A percentile compares a stretch with the other conserved stretches of the same genome.
These are phyloP conservation scores for Stephania japonica DNA, from an alignment of 164 flowering plant genomes.

Conservation along the genomic window DNA sequence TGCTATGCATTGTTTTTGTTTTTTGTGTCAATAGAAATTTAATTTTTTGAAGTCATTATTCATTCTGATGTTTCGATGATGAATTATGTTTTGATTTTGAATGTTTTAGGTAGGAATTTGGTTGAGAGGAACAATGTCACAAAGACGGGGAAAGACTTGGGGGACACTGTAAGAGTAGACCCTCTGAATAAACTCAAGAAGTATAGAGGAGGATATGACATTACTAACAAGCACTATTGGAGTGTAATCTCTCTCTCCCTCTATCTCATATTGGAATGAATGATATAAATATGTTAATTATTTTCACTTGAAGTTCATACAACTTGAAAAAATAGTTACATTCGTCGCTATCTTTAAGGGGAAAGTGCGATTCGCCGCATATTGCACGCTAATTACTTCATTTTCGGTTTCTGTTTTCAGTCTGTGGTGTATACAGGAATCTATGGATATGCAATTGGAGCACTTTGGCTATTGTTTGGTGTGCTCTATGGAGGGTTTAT, in stretches of 20 bases:
- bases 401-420: slow-evolving; percentile 28
- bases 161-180: slow-evolving; percentile 61
- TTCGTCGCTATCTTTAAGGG: neutral
- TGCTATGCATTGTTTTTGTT: no score
- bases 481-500: slow-evolving; percentile 40
- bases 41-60: neutral
- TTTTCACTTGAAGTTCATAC: no score
- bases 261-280: neutral
- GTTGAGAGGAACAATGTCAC: slow-evolving; percentile 24
- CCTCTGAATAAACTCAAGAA: slow-evolving; percentile 61
- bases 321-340: no score
- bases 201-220: slow-evolving; percentile 80
- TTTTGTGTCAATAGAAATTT: no score
- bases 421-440: slow-evolving; percentile 67
- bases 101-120: slow-evolving; percentile 27
- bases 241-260: slow-evolving; percentile 49
- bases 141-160: slow-evolving; percentile 17
- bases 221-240: slow-evolving; percentile 83
- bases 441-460: slow-evolving; percentile 57
- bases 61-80: neutral
- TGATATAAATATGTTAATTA: neutral
- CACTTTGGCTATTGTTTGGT: slow-evolving; percentile 65
- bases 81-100: neutral
- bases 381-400: neutral
- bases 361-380: neutral